Base-by-base conservation (phyloP, 306 rosid species). In the Lathyrus sativus region DNA sequence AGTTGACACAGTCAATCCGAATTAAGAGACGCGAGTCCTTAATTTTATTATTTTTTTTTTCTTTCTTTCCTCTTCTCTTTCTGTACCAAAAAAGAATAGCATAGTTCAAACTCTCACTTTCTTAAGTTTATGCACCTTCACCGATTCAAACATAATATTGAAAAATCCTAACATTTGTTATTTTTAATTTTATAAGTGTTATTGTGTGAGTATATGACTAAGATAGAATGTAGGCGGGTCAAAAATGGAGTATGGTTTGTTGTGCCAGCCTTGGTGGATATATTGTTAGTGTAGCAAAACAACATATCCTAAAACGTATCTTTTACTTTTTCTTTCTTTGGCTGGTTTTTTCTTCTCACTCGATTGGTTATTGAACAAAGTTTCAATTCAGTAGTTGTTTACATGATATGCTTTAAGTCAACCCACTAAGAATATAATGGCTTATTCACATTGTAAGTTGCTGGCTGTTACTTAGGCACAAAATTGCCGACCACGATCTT, bases 321-420 rank as follows among this genome's bases (percentile, higher is more conserved):
- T 78, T 82, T 80, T 76, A 82, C 84, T 83, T 65, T 82, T 31
- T 31, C 35, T 31, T 45, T 60, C 35, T 31, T 45, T 60, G 72
- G 80, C 31, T 2, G 11, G 24, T 0, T 19, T 51, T 50, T 51
- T 19, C 29, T 22, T 22, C 58, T 69, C 79, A 67, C 81, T 85
- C 13, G 62, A 85, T 79, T 85, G 72, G 53, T 50, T 49, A 48
- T 80, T 82, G 85, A 80, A 80, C 72, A 56, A 61, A 61, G n/a
- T 46, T 42, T 58, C 61, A 18, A 61, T 31, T 57, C 11, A 48
- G 4, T 51, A 38, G 37, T 46, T 43, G 7, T 22, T 29, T 53
- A 37, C 31, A 29, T 71, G 28, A 28, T 33, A 33, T 74, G 11
- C n/a, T 56, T 55, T 11, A 29, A 62, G 68, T 73, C 79, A 70